Evolutionary conservation across 2,329 filamentous ascomycete species (phyloP).

Genomic region (Rutstroemia sydowiana): DNA sequence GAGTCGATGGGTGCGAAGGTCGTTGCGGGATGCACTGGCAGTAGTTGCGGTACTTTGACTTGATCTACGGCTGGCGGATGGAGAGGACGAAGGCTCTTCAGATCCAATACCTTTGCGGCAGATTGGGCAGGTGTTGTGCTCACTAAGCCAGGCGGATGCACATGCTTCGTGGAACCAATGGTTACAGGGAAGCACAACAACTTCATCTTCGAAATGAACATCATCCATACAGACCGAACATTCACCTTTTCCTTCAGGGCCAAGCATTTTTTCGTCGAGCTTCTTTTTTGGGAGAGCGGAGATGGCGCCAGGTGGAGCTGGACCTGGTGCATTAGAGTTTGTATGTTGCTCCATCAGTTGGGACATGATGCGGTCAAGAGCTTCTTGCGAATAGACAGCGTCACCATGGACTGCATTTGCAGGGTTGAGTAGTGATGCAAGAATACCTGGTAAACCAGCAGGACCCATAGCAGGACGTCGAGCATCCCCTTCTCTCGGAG

Average conservation of each 20-base stretch:
- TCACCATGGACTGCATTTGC: slow-evolving; percentile 58
- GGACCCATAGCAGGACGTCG: slow-evolving; percentile 32
- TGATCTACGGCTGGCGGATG: slow-evolving; percentile 7
- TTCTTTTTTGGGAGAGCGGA: slow-evolving; percentile 63
- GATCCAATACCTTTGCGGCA: slow-evolving; percentile 46
- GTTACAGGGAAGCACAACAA: slow-evolving; percentile 73
- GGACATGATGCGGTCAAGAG: slow-evolving; percentile 79
- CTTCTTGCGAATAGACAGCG: slow-evolving; percentile 85
- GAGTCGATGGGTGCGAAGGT: slow-evolving; percentile 15
- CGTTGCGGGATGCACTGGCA: slow-evolving; percentile 10
- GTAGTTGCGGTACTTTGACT: slow-evolving; percentile 13
- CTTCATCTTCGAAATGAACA: slow-evolving; percentile 64
- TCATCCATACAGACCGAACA: slow-evolving; percentile 95
- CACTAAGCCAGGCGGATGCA: slow-evolving; percentile 73
- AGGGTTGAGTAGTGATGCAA: slow-evolving; percentile 45
- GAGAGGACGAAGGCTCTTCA: slow-evolving; percentile 11
- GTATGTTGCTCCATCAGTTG: slow-evolving; percentile 80
- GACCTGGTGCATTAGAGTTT: slow-evolving; percentile 69
- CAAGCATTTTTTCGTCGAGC: slow-evolving; percentile 63
- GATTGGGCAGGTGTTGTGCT: slow-evolving; percentile 89
- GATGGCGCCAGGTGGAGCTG: slow-evolving; percentile 71
- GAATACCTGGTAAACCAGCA: slow-evolving; percentile 43
- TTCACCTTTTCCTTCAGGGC: slow-evolving; percentile 59
- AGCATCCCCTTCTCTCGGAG: slow-evolving; percentile 13
- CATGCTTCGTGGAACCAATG: slow-evolving; percentile 92